Conservation (phyloP, 306 rosid genomes). For the Parietaria judaica region DNA sequence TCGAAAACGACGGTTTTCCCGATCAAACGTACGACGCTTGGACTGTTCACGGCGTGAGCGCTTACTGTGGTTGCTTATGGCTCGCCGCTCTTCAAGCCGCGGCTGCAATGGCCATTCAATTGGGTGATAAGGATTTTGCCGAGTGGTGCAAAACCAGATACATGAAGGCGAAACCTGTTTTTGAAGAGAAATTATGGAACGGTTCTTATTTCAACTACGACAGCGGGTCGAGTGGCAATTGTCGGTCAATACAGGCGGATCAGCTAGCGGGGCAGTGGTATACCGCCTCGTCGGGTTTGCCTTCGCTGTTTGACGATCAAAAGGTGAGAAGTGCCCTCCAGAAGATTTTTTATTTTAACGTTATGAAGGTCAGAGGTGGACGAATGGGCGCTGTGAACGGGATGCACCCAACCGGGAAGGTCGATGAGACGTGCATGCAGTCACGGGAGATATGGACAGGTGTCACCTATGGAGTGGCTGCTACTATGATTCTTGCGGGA, state of each 20-base stretch:
- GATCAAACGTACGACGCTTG: constrained; percentile 98
- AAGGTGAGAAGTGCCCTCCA: constrained; percentile 69
- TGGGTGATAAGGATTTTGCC: constrained; percentile 71
- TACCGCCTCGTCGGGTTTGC: constrained; percentile 85
- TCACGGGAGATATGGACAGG: constrained; percentile 98
- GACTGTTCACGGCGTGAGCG: constrained; percentile 97
- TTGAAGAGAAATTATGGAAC: constrained; percentile 86
- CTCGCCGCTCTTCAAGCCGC: constrained; percentile 98
- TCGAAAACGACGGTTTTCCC: constrained; percentile 95
- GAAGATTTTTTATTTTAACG: constrained; percentile 81
- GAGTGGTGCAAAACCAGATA: constrained; percentile 78
- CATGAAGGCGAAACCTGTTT: constrained; percentile 80
- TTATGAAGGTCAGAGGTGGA: constrained; percentile 89
- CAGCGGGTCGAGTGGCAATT: constrained; percentile 80
- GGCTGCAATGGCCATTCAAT: constrained; percentile 84
- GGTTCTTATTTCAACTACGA: constrained; percentile 97
- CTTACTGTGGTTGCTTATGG: constrained; percentile 96
- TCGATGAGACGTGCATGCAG: constrained; percentile 99
- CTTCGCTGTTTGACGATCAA: constrained; percentile 69
- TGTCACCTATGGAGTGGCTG: constrained; percentile 90
- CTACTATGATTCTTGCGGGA: constrained; percentile 89
- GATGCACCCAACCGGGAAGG: constrained; percentile 88
- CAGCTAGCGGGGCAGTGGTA: constrained; percentile 99
- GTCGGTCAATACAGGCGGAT: constrained; percentile 96
- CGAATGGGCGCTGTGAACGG: constrained; percentile 98